Base-by-base conservation (phyloP, 1,139 yeast genomes). In the Blastobotrys ciferrii region DNA sequence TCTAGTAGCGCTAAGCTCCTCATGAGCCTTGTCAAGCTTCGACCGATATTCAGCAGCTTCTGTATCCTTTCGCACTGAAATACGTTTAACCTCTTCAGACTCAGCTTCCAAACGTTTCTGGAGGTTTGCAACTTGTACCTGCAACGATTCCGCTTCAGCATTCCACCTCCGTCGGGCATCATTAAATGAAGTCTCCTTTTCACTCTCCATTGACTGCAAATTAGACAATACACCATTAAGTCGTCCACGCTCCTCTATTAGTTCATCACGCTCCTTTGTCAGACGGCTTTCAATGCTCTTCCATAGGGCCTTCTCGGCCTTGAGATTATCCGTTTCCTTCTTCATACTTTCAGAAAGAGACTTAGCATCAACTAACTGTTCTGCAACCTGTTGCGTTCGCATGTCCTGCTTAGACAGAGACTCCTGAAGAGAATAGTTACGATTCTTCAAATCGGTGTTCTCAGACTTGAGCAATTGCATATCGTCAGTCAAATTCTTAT, bases 171-270 rank as follows among this genome's bases (percentile, higher is more conserved):
- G 68, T 17, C 81, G 74, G 1, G 82, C 64, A 38, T 81, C 84
- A 23, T 70, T 65, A 42, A 77, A 73, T 7, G 80, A 69, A 0
- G 70, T 61, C 48, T 83, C 85, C 47, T 91, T 75, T 61, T 86
- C 94, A 48, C 74, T 74, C 48, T 83, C 79, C 36, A 82, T 66
- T 0, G 77, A 58, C 63, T 86, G 91, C 49, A 86, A 68, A 58
- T 78, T 84, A 18, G 77, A 65, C n/a, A 86, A 74, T 53, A 83
- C 72, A 5, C 78, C 76, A 55, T 76, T 82, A 42, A 87, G 70
- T 48, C 81, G 77, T 9, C 75, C 67, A 58, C 81, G 81, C 60
- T 88, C 95, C 4, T 73, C 73, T 45, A 74, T 69, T 50, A 86
- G 69, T 33, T 73, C 77, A 3, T 70, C 67, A 43, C 81, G 73